Evolutionary conservation across 148 eudicot species (phyloP).

Genomic region (Amaranthus hypochondriacus): DNA sequence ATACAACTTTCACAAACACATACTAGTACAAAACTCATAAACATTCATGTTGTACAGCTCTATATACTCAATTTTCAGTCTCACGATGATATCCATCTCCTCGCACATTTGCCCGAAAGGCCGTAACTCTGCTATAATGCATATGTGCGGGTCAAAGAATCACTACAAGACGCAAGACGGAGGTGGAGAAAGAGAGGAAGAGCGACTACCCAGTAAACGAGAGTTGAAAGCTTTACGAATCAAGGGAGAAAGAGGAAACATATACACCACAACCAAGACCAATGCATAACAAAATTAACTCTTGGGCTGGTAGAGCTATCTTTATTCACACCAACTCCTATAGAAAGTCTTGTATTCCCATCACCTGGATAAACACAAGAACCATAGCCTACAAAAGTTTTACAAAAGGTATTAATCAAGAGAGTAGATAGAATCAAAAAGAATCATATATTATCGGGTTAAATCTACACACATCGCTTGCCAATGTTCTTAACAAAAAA

Average conservation of each 20-base stretch:
- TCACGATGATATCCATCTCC: too few relatives aligned
- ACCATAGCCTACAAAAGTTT: constrained; percentile 42
- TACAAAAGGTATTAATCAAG: neutral
- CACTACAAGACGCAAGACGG: neutral
- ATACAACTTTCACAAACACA: too few relatives aligned
- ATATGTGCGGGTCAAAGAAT: neutral
- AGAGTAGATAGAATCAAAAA: too few relatives aligned
- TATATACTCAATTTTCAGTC: too few relatives aligned
- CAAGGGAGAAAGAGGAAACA: constrained; percentile 9
- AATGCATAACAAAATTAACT: neutral
- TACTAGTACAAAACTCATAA: too few relatives aligned
- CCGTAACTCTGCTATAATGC: neutral
- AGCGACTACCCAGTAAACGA: neutral
- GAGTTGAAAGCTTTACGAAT: neutral
- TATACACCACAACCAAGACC: constrained; percentile 17
- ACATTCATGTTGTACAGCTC: too few relatives aligned
- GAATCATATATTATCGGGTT: too few relatives aligned
- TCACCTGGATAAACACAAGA: constrained; percentile 51
- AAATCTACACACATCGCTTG: too few relatives aligned
- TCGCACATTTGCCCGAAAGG: neutral
- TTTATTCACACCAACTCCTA: constrained; percentile 11
- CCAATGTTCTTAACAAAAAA: too few relatives aligned
- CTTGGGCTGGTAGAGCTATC: neutral
- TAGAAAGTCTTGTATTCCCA: constrained; percentile 31
- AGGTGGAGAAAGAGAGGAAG: neutral